Evolutionary conservation across 2,329 filamentous ascomycete species (phyloP), one percentile per base, ranked within the genome.

Genomic region (Alternaria tenuissima): DNA sequence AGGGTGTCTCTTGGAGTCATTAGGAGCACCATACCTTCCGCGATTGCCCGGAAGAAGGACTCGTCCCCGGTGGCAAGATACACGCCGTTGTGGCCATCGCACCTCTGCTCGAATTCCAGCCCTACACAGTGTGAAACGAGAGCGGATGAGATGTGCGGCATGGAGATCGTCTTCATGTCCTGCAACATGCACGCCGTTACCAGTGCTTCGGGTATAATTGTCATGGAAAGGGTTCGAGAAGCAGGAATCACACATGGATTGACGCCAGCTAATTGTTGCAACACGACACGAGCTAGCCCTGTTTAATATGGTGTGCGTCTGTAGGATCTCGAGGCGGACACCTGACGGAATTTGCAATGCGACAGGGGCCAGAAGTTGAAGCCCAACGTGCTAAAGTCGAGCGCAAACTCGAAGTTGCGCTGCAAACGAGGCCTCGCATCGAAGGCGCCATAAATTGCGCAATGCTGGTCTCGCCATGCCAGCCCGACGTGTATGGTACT

Each of bases 181-280:
- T 39, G 32, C 41, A 42, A 52, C 52, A 44, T 53, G 38, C 44
- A 41, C 24, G 18, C 34, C 44, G 43, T 32, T 53, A 52, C 57
- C 57, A n/a, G 34, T 12, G 18, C 24, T 39, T 28, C 42, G 57
- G 53, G 30, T 48, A 18, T 39, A 30, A 47, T 52, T 46, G 43
- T 20, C 60, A 52, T 54, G 43, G 42, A 52, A 55, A 51, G 39
- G 52, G 48, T 52, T 54, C 43, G 46, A 49, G 46, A 49, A 49
- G 46, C 20, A 61, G 59, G 36, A 42, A 55, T 38, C 42, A 52
- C 41, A 63, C 32, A 55, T 44, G n/a, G 55, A n/a, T 65, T 58
- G 47, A 61, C 59, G 44, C 34, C 22, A 39, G 28, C 16, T 39
- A 48, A 62, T 58, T 62, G 62, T 62, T 44, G 60, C 47, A 63